These are phyloP conservation scores for Clitopilus passeckerianus DNA, from an alignment of 768 basidiomycete species.

Conservation along the genomic window DNA sequence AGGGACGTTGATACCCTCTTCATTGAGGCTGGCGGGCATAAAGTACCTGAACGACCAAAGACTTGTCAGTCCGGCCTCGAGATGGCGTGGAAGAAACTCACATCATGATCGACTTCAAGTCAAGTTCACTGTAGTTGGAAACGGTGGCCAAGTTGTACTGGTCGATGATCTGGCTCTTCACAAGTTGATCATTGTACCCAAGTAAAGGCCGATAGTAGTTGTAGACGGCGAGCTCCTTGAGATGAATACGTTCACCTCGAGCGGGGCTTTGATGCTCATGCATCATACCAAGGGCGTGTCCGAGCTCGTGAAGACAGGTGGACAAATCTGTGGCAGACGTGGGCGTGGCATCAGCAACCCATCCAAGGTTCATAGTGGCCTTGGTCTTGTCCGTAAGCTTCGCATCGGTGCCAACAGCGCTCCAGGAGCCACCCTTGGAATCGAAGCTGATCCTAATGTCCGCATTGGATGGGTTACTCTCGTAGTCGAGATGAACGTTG, in stretches of 20 bases:
- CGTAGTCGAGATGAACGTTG: slow-evolving; percentile 6
- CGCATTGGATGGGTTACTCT: not conserved
- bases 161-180: slow-evolving; percentile 6
- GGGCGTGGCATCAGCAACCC: slow-evolving; percentile 4
- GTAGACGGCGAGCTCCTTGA: slow-evolving; percentile 9
- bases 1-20: not conserved
- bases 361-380: slow-evolving; percentile 15
- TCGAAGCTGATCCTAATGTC: slow-evolving; percentile 12
- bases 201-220: slow-evolving; percentile 4
- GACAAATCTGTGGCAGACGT: slow-evolving; percentile 9
- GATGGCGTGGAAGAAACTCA: not conserved
- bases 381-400: not conserved
- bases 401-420: slow-evolving; percentile 10
- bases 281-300: slow-evolving; percentile 18
- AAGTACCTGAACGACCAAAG: not conserved
- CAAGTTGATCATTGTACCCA: slow-evolving; percentile 2
- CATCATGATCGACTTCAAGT: not conserved
- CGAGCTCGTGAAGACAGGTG: slow-evolving; percentile 20
- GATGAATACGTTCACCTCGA: slow-evolving; percentile 8
- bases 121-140: not conserved
- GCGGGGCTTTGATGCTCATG: slow-evolving; percentile 22
- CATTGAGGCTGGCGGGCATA: not conserved
- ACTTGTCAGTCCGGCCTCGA: not conserved
- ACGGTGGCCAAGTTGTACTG: not conserved
- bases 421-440: slow-evolving; percentile 9